phyloP scores from a whole-genome alignment of 2,329 filamentous ascomycete genomes.

The Fusarium sp. region DNA sequence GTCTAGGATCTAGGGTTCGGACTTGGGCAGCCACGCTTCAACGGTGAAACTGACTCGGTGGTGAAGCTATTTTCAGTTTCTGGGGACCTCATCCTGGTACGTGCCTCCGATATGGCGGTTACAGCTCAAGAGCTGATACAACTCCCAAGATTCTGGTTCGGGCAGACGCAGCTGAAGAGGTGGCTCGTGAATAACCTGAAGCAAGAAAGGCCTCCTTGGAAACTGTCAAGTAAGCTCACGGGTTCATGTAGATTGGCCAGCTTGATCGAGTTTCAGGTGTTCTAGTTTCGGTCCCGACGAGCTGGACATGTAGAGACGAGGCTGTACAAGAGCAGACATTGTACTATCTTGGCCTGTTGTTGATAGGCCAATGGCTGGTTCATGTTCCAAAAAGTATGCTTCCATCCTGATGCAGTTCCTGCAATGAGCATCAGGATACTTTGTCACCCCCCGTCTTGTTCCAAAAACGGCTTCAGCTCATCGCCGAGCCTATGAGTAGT shows the following conservation, averaged over 20 bases:
- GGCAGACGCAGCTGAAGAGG: not conserved
- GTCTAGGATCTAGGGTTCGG: constrained; percentile 15
- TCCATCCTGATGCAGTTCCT: not conserved
- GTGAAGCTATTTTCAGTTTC: constrained; percentile 5
- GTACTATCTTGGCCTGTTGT: too few relatives aligned
- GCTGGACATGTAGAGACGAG: too few relatives aligned
- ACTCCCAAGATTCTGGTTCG: not conserved
- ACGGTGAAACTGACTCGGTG: constrained; percentile 11
- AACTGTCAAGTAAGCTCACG: not conserved
- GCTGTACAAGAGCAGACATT: too few relatives aligned
- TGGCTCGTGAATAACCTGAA: constrained; percentile 7
- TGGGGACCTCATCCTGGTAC: constrained; percentile 6
- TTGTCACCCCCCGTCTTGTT: not conserved
- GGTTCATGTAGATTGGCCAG: not conserved
- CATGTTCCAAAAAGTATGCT: not conserved
- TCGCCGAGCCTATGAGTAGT: not conserved
- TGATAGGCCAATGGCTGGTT: too few relatives aligned
- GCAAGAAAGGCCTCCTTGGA: constrained; percentile 4
- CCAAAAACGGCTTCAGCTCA: not conserved
- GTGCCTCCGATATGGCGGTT: constrained; percentile 14
- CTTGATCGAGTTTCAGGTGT: constrained; percentile 2
- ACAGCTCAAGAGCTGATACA: not conserved
- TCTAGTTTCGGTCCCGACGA: not conserved
- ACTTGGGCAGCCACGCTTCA: not conserved
- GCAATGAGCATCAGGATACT: not conserved